Base-by-base conservation (phyloP, 2,329 filamentous ascomycete species). In the Cladosporium sp. region DNA sequence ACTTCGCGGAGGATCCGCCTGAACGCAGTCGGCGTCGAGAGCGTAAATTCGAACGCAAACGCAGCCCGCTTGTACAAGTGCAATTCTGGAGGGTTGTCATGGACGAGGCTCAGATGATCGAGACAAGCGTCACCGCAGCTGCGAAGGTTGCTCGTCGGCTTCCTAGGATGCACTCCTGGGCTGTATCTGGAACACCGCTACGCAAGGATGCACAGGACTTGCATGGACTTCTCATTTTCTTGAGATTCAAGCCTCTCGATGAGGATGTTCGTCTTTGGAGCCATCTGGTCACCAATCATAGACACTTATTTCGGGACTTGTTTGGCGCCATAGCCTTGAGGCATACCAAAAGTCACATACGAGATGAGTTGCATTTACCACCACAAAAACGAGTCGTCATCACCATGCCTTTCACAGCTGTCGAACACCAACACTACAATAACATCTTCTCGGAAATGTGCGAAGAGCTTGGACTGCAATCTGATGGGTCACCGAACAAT, bases 361-460 rank as follows among this genome's bases (percentile, higher is more conserved):
- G 89, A 35, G 77, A 86, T 54, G 91, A 98, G 62, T 77, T 97
- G 35, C 75, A 76, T 2, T 70, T 98, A 9, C 93, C 93, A 9
- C 76, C 82, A 0, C 93, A 98, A 65, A 91, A 87, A 63, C 83
- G 93, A 9, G 84, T 89, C 57, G 85, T 95, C 9, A 88, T 97
- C 54, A 93, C 86, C 1, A 84, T 95, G 67, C 89, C 93, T 0
- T 95, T 97, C 63, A 93, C 87, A 0, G 82, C 88, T 0, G 81
- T 97, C 9, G 93, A 97, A 66, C 88, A 96, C 64, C 89, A 96
- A 64, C 84, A 95, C 63, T 97, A 97, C 63, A 77, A 80, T 40
- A 81, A 83, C 6, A 69, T 95, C 2, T 90, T 92, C 64, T 78
- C 83, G 44, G 76, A 87, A 56, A 89, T 95, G 81, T 83, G 83